Conservation (phyloP, 495 filamentous ascomycete species). For the Lepraria neglecta region DNA sequence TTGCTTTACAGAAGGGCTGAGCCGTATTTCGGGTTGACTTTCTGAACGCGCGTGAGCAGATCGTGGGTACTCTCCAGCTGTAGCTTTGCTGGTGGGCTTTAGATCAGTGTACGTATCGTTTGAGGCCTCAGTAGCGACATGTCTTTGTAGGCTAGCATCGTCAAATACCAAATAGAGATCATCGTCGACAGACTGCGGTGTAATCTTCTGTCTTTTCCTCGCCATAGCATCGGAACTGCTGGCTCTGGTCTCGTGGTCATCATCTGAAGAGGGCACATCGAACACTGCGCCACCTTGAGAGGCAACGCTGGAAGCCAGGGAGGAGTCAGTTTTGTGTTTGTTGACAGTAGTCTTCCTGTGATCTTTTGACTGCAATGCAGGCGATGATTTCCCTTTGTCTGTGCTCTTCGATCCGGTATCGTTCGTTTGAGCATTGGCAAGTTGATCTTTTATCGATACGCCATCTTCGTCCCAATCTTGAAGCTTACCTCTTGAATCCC, state of each 20-base stretch:
- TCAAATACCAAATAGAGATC: slow-evolving; percentile 11
- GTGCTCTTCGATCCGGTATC: background rate
- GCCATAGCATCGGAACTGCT: background rate
- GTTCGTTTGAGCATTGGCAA: background rate
- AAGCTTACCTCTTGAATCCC: background rate
- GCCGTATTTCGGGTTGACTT: background rate
- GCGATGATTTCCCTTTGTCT: background rate
- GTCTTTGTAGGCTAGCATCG: slow-evolving; percentile 22
- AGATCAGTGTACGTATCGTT: background rate
- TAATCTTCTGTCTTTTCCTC: slow-evolving; percentile 15
- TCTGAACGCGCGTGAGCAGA: background rate
- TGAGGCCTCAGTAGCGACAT: slow-evolving; percentile 16
- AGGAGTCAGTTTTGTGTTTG: slow-evolving; percentile 2
- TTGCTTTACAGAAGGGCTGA: no score
- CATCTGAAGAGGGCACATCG: slow-evolving; percentile 39
- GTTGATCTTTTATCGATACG: background rate
- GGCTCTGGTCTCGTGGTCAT: slow-evolving; percentile 22
- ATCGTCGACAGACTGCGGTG: background rate
- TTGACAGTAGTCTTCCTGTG: background rate
- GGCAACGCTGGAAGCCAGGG: background rate
- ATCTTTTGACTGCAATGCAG: background rate
- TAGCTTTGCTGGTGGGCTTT: background rate
- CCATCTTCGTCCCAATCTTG: slow-evolving; percentile 1
- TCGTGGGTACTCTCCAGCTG: background rate
- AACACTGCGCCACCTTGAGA: slow-evolving; percentile 26